Evolutionary conservation across 768 basidiomycete genomes (phyloP), one percentile per base, ranked within the genome.

Genomic region (Hirschioporus abietinus): DNA sequence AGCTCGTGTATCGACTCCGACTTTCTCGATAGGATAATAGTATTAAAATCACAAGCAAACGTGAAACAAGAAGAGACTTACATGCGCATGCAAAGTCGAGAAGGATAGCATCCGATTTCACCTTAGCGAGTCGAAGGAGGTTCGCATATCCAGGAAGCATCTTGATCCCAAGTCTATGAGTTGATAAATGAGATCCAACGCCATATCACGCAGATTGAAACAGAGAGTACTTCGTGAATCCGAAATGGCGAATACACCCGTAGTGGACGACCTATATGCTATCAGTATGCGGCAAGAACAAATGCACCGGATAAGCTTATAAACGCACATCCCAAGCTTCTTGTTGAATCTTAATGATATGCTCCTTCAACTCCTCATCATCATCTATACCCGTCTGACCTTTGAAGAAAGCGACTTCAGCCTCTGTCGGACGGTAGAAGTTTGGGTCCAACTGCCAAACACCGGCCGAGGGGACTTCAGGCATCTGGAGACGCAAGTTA

Each of bases 1-100:
- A 69, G 77, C 81, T 26, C 82, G 74, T 17, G 76, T 71, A 64
- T 83, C 83, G 59, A 75, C 79, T 0, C 83, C 83, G 61, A 82
- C 80, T 80, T 60, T 9, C 4, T 30, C 8, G 30, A 30, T 30
- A 30, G 8, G 8, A 30, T 2, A 8, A 3, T 2, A 30, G 8
- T 3, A 8, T 30, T 30, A 30, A 8, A 63, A 15, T 15, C 12
- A 52, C 4, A 52, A 15, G 30, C 42, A 3, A 52, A 52, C 4
- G 12, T 10, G 42, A 52, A 15, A 15, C 42, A 7, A 36, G 42
- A 12, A 1, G 42, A 52, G 20, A 52, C 6, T 10, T 52, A 52
- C 42, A 52, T 52, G 42, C 42, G 12, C 42, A 52, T 52, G 42
- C 42, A 20, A 6, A 52, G 42, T 52, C 42, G 20, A 52, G 42